Evolutionary conservation across 2,329 filamentous ascomycete species (phyloP), one percentile per base, ranked within the genome.

Genomic region (Cytospora leucostoma): DNA sequence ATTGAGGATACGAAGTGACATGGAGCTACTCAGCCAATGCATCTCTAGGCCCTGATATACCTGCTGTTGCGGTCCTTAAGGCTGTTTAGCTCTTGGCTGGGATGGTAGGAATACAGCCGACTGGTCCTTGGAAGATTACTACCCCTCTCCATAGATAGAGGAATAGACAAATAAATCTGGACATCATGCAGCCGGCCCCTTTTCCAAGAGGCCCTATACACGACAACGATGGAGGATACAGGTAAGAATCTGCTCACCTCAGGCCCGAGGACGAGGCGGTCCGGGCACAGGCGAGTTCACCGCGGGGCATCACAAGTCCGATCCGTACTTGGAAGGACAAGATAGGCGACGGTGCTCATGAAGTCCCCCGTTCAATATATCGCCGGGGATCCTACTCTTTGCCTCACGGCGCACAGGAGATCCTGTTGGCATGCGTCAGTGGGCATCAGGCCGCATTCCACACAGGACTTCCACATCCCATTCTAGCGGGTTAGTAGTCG

Each of bases 61-160:
- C 27, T 27, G 27, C 27, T 17, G 13, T 19, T 44, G 40, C 40
- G 7, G 17, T 7, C 17, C 2, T 34, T 13, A 34, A 56, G 59
- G 51, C 59, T 55, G 54, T 54, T 32, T 6, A 4, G 27, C 4
- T 47, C 1, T 8, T 52, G 33, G 40, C 44, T 52, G 19, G 40
- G 40, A 56, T 35, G 19, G 12, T 33, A 56, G 63, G 60, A 59
- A 52, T 12, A n/a, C 27, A 63, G 56, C 63, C 63, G 63, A 65
- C 33, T 63, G 63, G 63, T 27, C 56, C 34, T 10, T 19, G 4
- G 27, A 4, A 27, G 2, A 27, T 21, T 11, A 4, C 44, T 12
- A 12, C 13, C 7, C 21, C 15, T 44, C 51, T 34, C n/a, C 32
- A 33, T 33, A 8, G 21, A 21, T 11, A 21, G 27, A 27, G 27